phyloP scores from a whole-genome alignment of 2,329 filamentous ascomycete species.

The Ramichloridium luteum region DNA sequence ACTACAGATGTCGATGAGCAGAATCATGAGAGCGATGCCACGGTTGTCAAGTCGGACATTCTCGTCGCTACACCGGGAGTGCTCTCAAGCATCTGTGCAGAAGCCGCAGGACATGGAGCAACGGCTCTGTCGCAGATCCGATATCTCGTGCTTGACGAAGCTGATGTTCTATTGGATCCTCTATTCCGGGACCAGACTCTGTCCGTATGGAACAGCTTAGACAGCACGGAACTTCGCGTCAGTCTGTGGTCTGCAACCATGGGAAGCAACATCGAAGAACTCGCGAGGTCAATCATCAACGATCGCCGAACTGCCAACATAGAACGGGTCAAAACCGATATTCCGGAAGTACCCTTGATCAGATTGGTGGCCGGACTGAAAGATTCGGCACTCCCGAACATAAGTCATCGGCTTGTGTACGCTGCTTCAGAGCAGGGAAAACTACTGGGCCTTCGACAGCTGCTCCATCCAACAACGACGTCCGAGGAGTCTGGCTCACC shows the following conservation, averaged over 20 bases:
- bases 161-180: slow-evolving; percentile 83
- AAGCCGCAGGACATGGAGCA: slow-evolving; percentile 26
- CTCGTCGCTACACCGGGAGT: slow-evolving; percentile 69
- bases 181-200: slow-evolving; percentile 84
- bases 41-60: slow-evolving; percentile 60
- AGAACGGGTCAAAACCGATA: slow-evolving; percentile 1
- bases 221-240: slow-evolving; percentile 54
- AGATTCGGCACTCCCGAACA: slow-evolving; percentile 86
- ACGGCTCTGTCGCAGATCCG: slow-evolving; percentile 44
- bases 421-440: slow-evolving; percentile 90
- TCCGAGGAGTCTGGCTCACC: slow-evolving; percentile 41
- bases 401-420: slow-evolving; percentile 79
- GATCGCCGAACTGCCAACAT: slow-evolving; percentile 30
- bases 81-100: slow-evolving; percentile 60
- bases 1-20: slow-evolving; percentile 25
- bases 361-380: slow-evolving; percentile 92
- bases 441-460: slow-evolving; percentile 76
- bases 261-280: slow-evolving; percentile 77
- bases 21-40: slow-evolving; percentile 27
- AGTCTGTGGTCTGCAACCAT: slow-evolving; percentile 96
- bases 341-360: slow-evolving; percentile 42
- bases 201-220: slow-evolving; percentile 70
- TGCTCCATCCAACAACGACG: slow-evolving; percentile 61
- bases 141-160: slow-evolving; percentile 78
- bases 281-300: slow-evolving; percentile 57